Conservation (phyloP, 495 filamentous ascomycete species). For the Hypoxylon rickii region DNA sequence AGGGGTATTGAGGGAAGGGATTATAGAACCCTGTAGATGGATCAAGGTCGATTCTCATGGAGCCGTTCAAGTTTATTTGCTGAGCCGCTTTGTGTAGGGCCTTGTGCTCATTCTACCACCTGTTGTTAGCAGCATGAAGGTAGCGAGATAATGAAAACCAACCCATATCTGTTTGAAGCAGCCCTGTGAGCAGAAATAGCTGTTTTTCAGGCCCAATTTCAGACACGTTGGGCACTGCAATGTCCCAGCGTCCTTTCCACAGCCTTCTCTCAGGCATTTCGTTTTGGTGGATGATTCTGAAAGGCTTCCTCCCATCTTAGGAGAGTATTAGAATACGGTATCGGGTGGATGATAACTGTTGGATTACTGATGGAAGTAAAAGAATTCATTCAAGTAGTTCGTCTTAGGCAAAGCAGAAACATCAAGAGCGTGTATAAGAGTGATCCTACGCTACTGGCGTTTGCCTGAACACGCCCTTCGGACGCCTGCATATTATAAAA, state of each 20-base stretch:
- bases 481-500: too few species aligned
- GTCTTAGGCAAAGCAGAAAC: too few species aligned
- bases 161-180: neutral
- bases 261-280: neutral
- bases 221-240: neutral
- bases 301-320: too few species aligned
- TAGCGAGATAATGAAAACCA: neutral
- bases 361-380: too few species aligned
- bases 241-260: neutral
- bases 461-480: too few species aligned
- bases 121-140: neutral
- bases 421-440: too few species aligned
- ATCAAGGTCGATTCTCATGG: neutral
- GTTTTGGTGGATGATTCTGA: too few species aligned
- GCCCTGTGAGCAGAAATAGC: neutral
- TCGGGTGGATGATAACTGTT: too few species aligned
- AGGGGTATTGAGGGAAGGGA: neutral
- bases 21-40: neutral
- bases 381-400: too few species aligned
- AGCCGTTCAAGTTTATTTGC: too few species aligned
- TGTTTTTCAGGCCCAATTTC: neutral
- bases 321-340: too few species aligned
- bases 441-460: too few species aligned
- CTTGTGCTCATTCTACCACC: neutral
- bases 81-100: neutral